Evolutionary conservation across 306 rosid genomes (phyloP).

Genomic region (Cyclanthera cordifolia): DNA sequence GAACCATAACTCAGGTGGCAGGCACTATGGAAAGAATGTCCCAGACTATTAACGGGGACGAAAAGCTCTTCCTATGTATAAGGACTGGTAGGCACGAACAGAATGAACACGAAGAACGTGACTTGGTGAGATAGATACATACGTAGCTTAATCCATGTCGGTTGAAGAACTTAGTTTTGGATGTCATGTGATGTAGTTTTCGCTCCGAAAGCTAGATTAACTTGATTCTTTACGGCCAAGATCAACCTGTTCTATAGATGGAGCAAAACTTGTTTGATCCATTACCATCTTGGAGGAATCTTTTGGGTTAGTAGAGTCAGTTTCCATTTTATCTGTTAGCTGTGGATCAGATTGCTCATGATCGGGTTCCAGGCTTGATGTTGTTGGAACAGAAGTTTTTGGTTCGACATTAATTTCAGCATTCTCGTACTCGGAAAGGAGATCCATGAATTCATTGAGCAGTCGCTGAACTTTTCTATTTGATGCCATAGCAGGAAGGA

Average conservation of each 20-base stretch:
- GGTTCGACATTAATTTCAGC: slow-evolving; percentile 34
- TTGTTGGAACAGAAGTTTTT: slow-evolving; percentile 19
- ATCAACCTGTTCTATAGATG: slow-evolving; percentile 12
- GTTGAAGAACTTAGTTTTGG: not conserved
- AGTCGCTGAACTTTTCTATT: slow-evolving; percentile 92
- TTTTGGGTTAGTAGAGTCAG: slow-evolving; percentile 12
- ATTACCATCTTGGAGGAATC: slow-evolving; percentile 14
- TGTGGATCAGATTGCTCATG: slow-evolving; percentile 16
- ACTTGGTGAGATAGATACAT: not conserved
- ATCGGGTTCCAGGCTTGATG: slow-evolving; percentile 22
- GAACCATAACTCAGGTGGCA: not conserved
- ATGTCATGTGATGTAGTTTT: slow-evolving; percentile 18
- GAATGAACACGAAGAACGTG: not conserved
- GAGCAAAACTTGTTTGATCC: slow-evolving; percentile 17
- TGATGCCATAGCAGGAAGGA: slow-evolving; percentile 95
- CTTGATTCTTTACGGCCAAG: slow-evolving; percentile 26
- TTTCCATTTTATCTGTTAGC: slow-evolving; percentile 3
- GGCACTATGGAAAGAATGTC: not conserved
- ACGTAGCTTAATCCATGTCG: not conserved
- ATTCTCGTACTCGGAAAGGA: slow-evolving; percentile 60
- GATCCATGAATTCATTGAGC: slow-evolving; percentile 91
- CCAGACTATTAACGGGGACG: not conserved
- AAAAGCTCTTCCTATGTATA: not conserved
- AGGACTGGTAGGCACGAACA: not conserved
- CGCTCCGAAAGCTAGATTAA: slow-evolving; percentile 24